phyloP scores from a whole-genome alignment of 2,329 filamentous ascomycete genomes.

The Biscogniauxia sp. region DNA sequence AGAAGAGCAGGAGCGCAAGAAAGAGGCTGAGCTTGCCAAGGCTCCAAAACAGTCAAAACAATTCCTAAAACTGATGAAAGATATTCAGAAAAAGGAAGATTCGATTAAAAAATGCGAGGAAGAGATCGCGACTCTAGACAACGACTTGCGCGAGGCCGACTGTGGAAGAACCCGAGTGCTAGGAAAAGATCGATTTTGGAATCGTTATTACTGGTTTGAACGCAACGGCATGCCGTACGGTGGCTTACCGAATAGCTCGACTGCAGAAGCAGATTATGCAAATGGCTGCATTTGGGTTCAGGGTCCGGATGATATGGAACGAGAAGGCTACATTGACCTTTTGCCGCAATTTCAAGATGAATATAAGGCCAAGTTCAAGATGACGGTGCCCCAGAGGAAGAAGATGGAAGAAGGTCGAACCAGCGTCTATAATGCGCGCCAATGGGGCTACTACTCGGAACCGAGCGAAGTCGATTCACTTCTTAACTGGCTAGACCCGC shows the following conservation, averaged over 20 bases:
- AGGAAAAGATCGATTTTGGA: constrained; percentile 95
- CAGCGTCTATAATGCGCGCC: constrained; percentile 69
- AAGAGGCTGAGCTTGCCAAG: constrained; percentile 65
- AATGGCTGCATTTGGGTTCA: constrained; percentile 97
- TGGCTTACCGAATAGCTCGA: constrained; percentile 84
- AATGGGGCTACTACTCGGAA: constrained; percentile 92
- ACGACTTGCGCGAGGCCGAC: constrained; percentile 90
- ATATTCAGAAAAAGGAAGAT: constrained; percentile 84
- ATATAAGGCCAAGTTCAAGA: constrained; percentile 73
- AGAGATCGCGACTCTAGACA: constrained; percentile 81
- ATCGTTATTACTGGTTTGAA: constrained; percentile 99
- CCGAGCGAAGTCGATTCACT: constrained; percentile 74
- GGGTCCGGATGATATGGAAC: constrained; percentile 85
- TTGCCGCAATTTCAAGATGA: constrained; percentile 67
- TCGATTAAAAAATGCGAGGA: constrained; percentile 79
- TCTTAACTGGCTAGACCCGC: constrained; percentile 83
- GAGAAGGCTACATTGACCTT: constrained; percentile 81
- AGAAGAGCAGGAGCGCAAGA: constrained; percentile 69
- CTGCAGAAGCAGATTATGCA: constrained; percentile 80
- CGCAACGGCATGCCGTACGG: constrained; percentile 96
- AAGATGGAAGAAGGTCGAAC: constrained; percentile 80
- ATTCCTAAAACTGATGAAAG: constrained; percentile 81
- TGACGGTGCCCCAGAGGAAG: constrained; percentile 84
- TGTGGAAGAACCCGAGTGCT: constrained; percentile 86
- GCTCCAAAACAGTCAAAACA: constrained; percentile 79